A percentile compares a stretch with the other conserved stretches of the same genome.
These are phyloP conservation scores for Botryotinia calthae DNA, from an alignment of 2,329 filamentous ascomycete genomes.

Conservation along the genomic window DNA sequence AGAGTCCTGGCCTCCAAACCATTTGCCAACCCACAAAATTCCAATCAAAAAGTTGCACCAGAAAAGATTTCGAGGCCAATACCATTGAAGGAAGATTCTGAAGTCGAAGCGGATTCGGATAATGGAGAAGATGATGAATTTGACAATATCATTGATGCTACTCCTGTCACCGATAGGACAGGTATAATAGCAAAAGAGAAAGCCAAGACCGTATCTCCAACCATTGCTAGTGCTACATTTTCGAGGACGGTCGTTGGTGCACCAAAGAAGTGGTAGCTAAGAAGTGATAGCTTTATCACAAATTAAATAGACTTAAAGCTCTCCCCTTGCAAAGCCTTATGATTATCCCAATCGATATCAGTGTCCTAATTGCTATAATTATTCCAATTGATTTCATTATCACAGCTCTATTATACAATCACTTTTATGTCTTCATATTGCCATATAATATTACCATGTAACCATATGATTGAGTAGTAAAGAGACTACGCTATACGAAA, in stretches of 20 bases:
- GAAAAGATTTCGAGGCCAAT: constrained; percentile 62
- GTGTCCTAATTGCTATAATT: background rate
- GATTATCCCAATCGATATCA: background rate
- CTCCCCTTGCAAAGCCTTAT: background rate
- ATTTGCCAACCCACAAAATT: constrained; percentile 62
- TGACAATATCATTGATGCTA: constrained; percentile 89
- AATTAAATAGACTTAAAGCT: background rate
- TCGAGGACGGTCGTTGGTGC: constrained; percentile 40
- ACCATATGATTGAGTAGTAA: too few relatives aligned
- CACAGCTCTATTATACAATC: too few relatives aligned
- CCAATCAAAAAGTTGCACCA: constrained; percentile 53
- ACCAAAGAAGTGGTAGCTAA: constrained; percentile 40
- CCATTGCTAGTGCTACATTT: constrained; percentile 38
- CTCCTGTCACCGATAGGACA: constrained; percentile 81
- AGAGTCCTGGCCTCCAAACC: constrained; percentile 90
- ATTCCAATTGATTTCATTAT: background rate
- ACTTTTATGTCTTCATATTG: too few relatives aligned
- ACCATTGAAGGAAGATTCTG: constrained; percentile 56
- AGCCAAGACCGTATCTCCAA: constrained; percentile 37
- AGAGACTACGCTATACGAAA: too few relatives aligned
- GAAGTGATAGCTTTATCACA: constrained; percentile 34
- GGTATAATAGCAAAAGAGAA: constrained; percentile 58
- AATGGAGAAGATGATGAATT: constrained; percentile 72
- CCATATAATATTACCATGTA: too few relatives aligned
- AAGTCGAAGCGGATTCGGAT: constrained; percentile 71